A percentile compares a stretch with the other conserved stretches of the same genome.
Conservation (phyloP, 1,284 basidiomycete genomes). For the Cronartium quercuum region DNA sequence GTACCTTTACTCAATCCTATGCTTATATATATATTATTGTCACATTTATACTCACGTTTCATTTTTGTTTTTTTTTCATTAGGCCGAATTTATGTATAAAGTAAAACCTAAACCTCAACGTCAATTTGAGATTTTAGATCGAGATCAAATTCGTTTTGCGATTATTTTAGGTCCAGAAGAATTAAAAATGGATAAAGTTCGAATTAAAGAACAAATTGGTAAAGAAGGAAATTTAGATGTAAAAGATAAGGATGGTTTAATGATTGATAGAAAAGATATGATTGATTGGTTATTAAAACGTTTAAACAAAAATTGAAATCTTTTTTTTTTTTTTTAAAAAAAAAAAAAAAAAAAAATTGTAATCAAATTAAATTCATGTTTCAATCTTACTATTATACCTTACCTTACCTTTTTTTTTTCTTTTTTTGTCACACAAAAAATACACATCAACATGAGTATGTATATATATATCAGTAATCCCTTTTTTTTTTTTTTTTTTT, state of each 20-base stretch:
- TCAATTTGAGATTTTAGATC: constrained; percentile 88
- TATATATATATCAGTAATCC: no score
- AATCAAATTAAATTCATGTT: no score
- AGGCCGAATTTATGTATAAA: constrained; percentile 93
- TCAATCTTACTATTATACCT: no score
- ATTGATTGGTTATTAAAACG: constrained; percentile 1
- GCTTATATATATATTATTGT: background rate
- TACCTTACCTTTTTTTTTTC: no score
- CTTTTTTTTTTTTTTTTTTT: no score
- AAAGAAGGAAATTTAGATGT: constrained; percentile 49
- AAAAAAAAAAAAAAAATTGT: no score
- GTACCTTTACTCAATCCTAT: background rate
- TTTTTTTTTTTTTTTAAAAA: no score
- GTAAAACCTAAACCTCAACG: constrained; percentile 74
- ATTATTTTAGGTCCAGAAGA: constrained; percentile 84
- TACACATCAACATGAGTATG: no score
- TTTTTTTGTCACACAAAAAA: no score
- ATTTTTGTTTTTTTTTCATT: background rate
- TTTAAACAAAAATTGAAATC: background rate
- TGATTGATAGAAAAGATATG: constrained; percentile 22
- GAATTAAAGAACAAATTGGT: constrained; percentile 88
- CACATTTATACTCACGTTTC: background rate
- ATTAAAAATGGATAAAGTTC: constrained; percentile 71
- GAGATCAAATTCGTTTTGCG: constrained; percentile 82
- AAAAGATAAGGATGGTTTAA: constrained; percentile 15